Conservation (phyloP, 371 early-diverging fungal genomes). For the Actinomucor elegans region DNA sequence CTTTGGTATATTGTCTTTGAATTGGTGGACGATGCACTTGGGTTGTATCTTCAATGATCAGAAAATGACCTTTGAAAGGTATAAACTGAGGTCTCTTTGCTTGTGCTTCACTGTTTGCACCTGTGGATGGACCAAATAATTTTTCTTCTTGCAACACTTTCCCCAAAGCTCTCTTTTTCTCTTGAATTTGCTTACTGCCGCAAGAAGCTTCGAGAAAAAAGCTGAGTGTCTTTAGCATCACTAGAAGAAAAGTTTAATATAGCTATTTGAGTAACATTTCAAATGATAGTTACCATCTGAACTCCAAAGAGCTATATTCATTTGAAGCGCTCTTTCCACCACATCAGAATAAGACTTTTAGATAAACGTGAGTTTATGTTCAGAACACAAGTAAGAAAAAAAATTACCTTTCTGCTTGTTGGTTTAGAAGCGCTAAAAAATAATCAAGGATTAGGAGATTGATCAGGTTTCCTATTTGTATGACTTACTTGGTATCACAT, state of each 20-base stretch:
- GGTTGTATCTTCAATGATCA: constrained; percentile 41
- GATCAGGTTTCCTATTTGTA: too few species aligned
- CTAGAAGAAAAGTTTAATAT: neutral
- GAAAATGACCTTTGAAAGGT: constrained; percentile 34
- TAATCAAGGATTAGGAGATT: too few species aligned
- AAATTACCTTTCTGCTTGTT: neutral
- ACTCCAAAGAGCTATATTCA: constrained; percentile 18
- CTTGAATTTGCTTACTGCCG: constrained; percentile 11
- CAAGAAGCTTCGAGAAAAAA: constrained; percentile 14
- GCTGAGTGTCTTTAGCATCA: constrained; percentile 10
- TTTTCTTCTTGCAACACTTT: constrained; percentile 33
- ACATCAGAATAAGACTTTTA: constrained; percentile 6
- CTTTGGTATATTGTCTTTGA: constrained; percentile 30
- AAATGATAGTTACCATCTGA: constrained; percentile 6
- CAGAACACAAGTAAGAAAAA: neutral
- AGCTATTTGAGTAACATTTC: neutral
- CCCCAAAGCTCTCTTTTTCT: constrained; percentile 18
- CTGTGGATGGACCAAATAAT: constrained; percentile 27
- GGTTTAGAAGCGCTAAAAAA: constrained; percentile 1
- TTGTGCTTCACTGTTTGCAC: constrained; percentile 17
- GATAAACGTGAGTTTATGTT: constrained; percentile 9
- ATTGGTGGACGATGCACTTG: constrained; percentile 40
- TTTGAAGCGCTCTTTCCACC: constrained; percentile 15
- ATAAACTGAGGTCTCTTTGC: constrained; percentile 31
- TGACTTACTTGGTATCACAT: constrained; percentile 17